Base-by-base conservation (phyloP, 2,329 filamentous ascomycete genomes). In the Aspergillus fructus region DNA sequence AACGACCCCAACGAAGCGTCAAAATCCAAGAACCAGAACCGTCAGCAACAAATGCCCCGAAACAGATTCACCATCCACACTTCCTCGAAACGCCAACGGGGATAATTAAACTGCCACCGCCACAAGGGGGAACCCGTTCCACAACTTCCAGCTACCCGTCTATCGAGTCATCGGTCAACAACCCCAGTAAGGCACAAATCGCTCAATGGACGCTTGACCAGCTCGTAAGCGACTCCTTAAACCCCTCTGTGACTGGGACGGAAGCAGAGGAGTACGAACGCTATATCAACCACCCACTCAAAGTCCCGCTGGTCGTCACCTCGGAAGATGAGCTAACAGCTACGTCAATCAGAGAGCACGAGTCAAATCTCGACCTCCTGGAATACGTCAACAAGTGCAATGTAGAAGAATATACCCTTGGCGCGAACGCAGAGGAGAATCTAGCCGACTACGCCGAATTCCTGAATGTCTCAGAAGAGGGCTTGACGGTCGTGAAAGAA, bases 121-220 rank as follows among this genome's bases (percentile, higher is more conserved):
- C 69, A 1, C 71, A 72, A 23, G 68, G 70, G 46, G 55, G 68
- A 7, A 59, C 67, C 27, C 61, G 67, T 49, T 50, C 61, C 51
- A 34, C 58, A 33, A 59, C 21, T 55, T 65, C 59, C 45, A 67
- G 66, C 24, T 61, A 68, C 52, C 56, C 58, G 45, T 64, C 65
- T 60, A 75, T 78, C 23, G 86, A 87, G 64, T 77, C 81, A 43
- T 85, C 85, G 0, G n/a, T 45, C n/a, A 23, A 15, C 15, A 81
- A 87, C 3, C 89, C 96, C 67, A 96, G 96, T 75, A 85, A 87
- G 27, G 89, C 89, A 39, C 89, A 89, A 55, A 72, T 76, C 27
- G 89, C 91, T 13, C 91, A 96, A 71, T 93, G 90, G 88, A 96
- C 91, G 0, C 89, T 97, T 48, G 89, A 89, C 17, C 89, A 96